phyloP scores from a whole-genome alignment of 2,329 filamentous ascomycete genomes.

The Rhinocladiella mackenziei region DNA sequence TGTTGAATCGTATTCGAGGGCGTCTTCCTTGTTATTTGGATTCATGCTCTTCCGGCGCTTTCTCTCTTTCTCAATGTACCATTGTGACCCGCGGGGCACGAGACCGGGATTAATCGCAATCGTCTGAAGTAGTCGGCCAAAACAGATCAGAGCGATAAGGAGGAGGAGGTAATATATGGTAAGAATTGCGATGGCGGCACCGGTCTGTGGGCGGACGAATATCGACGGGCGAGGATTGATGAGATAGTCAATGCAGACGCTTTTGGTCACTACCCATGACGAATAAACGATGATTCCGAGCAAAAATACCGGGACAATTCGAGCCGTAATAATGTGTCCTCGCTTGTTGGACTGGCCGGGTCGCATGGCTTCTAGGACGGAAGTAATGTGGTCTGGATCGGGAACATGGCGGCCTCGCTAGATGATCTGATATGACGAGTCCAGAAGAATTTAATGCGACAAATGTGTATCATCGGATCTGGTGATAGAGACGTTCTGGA shows the following conservation, averaged over 20 bases:
- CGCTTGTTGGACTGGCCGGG: constrained; percentile 23
- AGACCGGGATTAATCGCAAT: constrained; percentile 70
- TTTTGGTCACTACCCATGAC: constrained; percentile 66
- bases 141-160: constrained; percentile 61
- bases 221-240: constrained; percentile 48
- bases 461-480: no score
- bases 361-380: constrained; percentile 15
- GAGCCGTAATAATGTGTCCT: constrained; percentile 55
- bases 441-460: no score
- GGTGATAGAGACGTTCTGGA: no score
- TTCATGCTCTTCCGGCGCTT: constrained; percentile 22
- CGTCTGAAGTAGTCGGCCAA: constrained; percentile 65
- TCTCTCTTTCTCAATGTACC: constrained; percentile 31
- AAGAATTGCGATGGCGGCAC: constrained; percentile 65
- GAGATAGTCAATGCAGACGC: constrained; percentile 68
- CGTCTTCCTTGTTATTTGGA: constrained; percentile 20
- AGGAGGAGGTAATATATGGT: constrained; percentile 70
- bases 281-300: constrained; percentile 63
- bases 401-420: no score
- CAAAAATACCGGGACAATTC: constrained; percentile 67
- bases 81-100: constrained; percentile 59
- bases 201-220: constrained; percentile 42
- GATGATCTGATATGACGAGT: no score
- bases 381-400: background rate
- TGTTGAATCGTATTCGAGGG: constrained; percentile 13